Evolutionary conservation across 106 monocot genomes (phyloP), one percentile per base, ranked within the genome.

Genomic region (Cymbidium sinense): DNA sequence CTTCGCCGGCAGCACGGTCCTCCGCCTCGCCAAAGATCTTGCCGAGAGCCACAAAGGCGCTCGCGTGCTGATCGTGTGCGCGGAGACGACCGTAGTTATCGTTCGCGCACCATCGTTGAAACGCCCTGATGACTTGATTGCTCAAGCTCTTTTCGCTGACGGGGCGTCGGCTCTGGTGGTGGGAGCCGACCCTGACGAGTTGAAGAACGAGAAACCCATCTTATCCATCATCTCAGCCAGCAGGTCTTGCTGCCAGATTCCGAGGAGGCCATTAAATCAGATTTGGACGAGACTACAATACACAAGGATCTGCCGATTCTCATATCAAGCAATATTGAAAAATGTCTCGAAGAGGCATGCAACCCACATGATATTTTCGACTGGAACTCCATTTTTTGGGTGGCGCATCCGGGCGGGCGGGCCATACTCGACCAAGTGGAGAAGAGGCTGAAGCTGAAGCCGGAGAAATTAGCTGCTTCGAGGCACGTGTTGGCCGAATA

Each of bases 381-480:
- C 11, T 70, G 79, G 79, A 79, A 71, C 37, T 70, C 47, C 1
- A n/a, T 79, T 0, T 79, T 79, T 43, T 84, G 79, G 79, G 69
- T 54, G n/a, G 47, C 51, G 4, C 83, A 83, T 50, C 79, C 78
- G 5, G 83, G 83, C 13, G 82, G 82, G 15, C 77, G 74, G 5
- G 75, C 75, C 11, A 79, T 84, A 29, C 28, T 84, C 19, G 79
- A 84, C 21, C 43, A 52, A 34, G 43, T 84, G 34, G 84, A 84
- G 79, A 51, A 34, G 0, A 76, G 35, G 58, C 34, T 79, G 50
- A 65, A 52, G 4, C 84, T 84, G 4, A 37, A 36, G 7, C 67
- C 64, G 2, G 52, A 76, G 12, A 80, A 75, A 69, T 30, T 79
- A 5, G 12, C 50, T 25, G 30, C 76, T 9, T 75, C 84, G 29